These are phyloP conservation scores for Fragaria iinumae DNA, from an alignment of 306 rosid genomes.

Conservation along the genomic window DNA sequence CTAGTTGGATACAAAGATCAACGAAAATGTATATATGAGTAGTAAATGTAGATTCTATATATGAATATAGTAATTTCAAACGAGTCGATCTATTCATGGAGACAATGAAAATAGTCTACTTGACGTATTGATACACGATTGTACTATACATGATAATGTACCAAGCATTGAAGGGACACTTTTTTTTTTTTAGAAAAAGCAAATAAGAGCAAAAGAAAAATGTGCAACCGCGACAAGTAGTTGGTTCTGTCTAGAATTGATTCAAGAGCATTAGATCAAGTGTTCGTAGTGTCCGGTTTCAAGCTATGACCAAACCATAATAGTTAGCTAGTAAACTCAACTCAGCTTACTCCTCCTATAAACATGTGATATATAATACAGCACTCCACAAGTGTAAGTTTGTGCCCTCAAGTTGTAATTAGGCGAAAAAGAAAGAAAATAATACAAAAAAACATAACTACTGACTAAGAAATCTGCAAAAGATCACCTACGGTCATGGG, in stretches of 20 bases:
- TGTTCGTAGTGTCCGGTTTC: not conserved
- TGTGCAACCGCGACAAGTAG: too few relatives aligned
- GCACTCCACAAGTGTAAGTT: not conserved
- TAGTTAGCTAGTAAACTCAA: not conserved
- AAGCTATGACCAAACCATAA: not conserved
- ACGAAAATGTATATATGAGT: too few relatives aligned
- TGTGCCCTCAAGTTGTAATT: not conserved
- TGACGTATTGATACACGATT: too few relatives aligned
- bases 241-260: not conserved
- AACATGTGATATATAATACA: not conserved
- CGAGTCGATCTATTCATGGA: too few relatives aligned
- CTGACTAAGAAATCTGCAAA: not conserved
- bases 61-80: too few relatives aligned
- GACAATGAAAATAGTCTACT: too few relatives aligned
- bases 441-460: not conserved
- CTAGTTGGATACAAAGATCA: too few relatives aligned
- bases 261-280: not conserved
- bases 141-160: too few relatives aligned
- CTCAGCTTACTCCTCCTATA: not conserved
- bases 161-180: too few relatives aligned
- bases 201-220: too few relatives aligned
- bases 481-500: slow-evolving; percentile 46
- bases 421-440: not conserved
- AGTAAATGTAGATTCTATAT: too few relatives aligned
- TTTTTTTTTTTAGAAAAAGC: too few relatives aligned